phyloP scores from a whole-genome alignment of 805 yeast species.

The Ogataea allantospora region DNA sequence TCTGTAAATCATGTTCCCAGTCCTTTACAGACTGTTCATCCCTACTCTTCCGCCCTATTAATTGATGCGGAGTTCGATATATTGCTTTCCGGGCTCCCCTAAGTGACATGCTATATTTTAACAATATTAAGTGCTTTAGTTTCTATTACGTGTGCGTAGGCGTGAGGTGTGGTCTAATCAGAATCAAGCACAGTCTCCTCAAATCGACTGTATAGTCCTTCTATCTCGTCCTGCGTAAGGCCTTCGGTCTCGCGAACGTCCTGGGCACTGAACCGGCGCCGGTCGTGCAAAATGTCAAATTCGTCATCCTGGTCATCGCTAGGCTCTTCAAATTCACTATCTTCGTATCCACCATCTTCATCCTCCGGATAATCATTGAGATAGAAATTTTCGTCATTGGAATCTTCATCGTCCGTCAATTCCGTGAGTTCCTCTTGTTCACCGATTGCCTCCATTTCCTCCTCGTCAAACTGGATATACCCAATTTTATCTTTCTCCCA shows the following conservation, averaged over 20 bases:
- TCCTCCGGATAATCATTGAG: slow-evolving; percentile 94
- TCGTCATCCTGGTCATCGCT: slow-evolving; percentile 41
- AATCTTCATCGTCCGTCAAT: slow-evolving; percentile 71
- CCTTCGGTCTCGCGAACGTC: slow-evolving; percentile 33
- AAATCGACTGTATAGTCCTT: slow-evolving; percentile 32
- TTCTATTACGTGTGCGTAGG: slow-evolving; percentile 2
- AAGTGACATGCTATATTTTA: slow-evolving; percentile 30
- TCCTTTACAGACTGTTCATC: slow-evolving; percentile 42
- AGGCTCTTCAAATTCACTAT: slow-evolving; percentile 30
- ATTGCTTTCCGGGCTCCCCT: slow-evolving; percentile 38
- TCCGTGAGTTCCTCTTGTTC: slow-evolving; percentile 38
- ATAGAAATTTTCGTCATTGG: slow-evolving; percentile 89
- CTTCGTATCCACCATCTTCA: slow-evolving; percentile 61
- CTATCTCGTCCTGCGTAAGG: slow-evolving; percentile 30
- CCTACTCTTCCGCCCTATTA: slow-evolving; percentile 32
- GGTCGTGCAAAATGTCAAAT: slow-evolving; percentile 35
- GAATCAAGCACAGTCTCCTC: slow-evolving; percentile 9
- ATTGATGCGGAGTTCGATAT: slow-evolving; percentile 36
- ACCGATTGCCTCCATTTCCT: slow-evolving; percentile 36
- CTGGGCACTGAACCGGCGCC: slow-evolving; percentile 28
- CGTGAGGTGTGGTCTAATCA: slow-evolving; percentile 5
- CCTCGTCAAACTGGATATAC: slow-evolving; percentile 54
- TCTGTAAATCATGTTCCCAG: slow-evolving; percentile 44
- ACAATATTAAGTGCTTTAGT: background rate
- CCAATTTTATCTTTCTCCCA: slow-evolving; percentile 44